These are phyloP conservation scores for Dianthus caryophyllus DNA, from an alignment of 148 eudicot species.

Conservation along the genomic window DNA sequence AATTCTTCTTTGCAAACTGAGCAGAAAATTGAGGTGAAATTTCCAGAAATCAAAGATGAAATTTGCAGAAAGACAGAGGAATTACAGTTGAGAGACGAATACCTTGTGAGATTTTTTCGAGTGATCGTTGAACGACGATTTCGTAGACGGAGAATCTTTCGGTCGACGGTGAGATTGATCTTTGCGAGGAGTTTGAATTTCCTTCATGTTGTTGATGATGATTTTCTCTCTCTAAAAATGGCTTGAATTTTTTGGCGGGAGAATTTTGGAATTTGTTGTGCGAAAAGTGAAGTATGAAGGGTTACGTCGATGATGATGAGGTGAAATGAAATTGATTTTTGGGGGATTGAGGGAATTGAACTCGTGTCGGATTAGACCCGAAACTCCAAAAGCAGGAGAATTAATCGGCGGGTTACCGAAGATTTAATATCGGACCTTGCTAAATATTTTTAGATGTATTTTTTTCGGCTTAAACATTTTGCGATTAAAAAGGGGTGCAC, in stretches of 20 bases:
- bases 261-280: constrained; percentile 13
- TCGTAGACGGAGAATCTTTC: constrained; percentile 29
- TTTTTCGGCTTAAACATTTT: no score
- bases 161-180: constrained; percentile 32
- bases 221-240: background rate
- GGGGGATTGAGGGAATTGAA: no score
- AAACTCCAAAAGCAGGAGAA: no score
- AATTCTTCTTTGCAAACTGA: constrained; percentile 37
- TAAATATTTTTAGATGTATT: no score
- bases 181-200: constrained; percentile 32
- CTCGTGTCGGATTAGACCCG: no score
- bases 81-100: constrained; percentile 19
- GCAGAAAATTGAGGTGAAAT: background rate
- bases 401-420: no score
- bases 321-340: no score
- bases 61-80: background rate
- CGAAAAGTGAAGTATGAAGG: no score
- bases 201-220: constrained; percentile 25
- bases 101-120: constrained; percentile 33
- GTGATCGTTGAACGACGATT: constrained; percentile 23
- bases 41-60: constrained; percentile 7
- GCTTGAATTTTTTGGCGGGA: constrained; percentile 31
- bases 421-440: no score
- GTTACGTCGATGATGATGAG: no score
- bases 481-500: no score